These are phyloP conservation scores for Candida suzukii DNA, from an alignment of 805 yeast genomes.

Conservation along the genomic window DNA sequence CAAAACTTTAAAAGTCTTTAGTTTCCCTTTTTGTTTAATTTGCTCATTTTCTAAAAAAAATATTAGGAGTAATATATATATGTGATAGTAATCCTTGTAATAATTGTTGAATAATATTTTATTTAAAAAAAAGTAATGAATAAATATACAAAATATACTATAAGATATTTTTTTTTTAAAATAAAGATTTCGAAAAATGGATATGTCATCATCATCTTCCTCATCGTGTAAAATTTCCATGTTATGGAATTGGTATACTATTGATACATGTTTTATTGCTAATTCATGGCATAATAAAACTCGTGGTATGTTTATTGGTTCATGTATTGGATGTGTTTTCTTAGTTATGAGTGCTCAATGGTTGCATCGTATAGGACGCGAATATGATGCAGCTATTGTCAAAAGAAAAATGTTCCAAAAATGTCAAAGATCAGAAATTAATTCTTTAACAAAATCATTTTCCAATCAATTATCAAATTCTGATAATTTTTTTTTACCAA, in stretches of 20 bases:
- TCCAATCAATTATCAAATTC: not conserved
- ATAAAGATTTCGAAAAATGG: slow-evolving; percentile 6
- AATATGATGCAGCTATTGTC: slow-evolving; percentile 37
- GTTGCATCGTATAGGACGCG: slow-evolving; percentile 48
- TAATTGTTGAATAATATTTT: not conserved
- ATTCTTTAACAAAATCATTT: not conserved
- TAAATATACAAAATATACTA: not conserved
- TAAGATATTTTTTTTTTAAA: too few species aligned
- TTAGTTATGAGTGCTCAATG: slow-evolving; percentile 52
- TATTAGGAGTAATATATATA: not conserved
- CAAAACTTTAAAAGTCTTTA: too few species aligned
- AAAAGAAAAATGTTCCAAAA: slow-evolving; percentile 1
- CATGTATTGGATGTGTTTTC: slow-evolving; percentile 62
- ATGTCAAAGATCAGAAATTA: not conserved
- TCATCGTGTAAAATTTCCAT: slow-evolving; percentile 27
- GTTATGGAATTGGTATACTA: slow-evolving; percentile 72
- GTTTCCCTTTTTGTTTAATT: too few species aligned
- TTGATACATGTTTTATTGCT: slow-evolving; percentile 59
- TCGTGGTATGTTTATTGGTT: slow-evolving; percentile 61
- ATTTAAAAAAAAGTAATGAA: not conserved
- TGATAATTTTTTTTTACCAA: slow-evolving; percentile 13
- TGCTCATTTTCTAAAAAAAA: not conserved
- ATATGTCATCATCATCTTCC: slow-evolving; percentile 6
- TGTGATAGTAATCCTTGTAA: not conserved
- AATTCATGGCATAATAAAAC: slow-evolving; percentile 55